Evolutionary conservation across 2,329 filamentous ascomycete species (phyloP), one percentile per base, ranked within the genome.

Genomic region (Atkinsonella texensis): DNA sequence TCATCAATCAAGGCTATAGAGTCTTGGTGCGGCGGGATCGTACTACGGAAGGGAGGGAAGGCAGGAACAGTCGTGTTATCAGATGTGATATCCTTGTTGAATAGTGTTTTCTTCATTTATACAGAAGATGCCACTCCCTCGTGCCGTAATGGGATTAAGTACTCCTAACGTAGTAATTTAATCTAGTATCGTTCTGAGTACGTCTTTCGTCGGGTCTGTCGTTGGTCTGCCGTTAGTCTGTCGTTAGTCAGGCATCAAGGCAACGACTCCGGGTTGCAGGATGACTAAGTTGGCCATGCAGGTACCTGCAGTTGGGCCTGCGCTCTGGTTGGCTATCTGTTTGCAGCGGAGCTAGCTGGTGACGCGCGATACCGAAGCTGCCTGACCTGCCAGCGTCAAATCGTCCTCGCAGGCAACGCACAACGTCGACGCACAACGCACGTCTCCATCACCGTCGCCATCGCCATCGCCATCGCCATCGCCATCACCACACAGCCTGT

Each of bases 341-440:
- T 42, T 20, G 39, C 39, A 28, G 33, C 8, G 10, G 2, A 10
- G 13, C 33, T 35, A 33, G 46, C 33, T 60, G 62, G 65, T 69
- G 68, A 70, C 69, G 67, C 69, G 67, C 68, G 68, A 67, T 62
- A 63, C 59, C 57, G 62, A 62, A 71, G 69, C 68, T 71, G 69
- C 69, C 69, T 71, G 69, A 66, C 65, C 62, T 52, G 42, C 32
- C 44, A 45, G 45, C 48, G 33, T 52, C 46, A 13, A 23, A 39
- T 20, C 31, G 9, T 48, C 38, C 44, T 33, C 31, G 28, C 44
- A 33, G 28, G 44, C 44, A 31, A 50, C 23, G 17, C 41, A 23
- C 20, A 23, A 23, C 20, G 20, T 23, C 20, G 5, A 23, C 20
- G 20, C 20, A 23, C 50, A 52, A 52, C 41, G 28, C 41, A 50